Base-by-base conservation (phyloP, 192 early-diverging fungal species). In the Dimargaris xerosporica region DNA sequence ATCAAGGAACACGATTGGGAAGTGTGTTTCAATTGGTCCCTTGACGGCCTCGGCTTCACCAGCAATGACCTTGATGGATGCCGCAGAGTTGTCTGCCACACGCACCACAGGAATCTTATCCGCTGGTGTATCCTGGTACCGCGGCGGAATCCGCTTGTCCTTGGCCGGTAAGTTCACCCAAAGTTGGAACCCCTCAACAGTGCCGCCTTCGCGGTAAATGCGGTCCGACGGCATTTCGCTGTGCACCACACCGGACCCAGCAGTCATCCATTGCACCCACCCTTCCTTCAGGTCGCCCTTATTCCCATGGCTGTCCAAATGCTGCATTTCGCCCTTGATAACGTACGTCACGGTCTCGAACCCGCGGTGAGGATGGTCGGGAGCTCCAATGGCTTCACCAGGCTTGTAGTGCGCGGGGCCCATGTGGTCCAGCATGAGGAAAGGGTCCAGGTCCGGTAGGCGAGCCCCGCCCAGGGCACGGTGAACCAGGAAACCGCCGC, bases 391-490 rank as follows among this genome's bases (percentile, higher is more conserved):
- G 5, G 76, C 79, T 64, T 80, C 78, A 51, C 76, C 74, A 1
- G 80, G 80, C 13, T 55, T 72, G 42, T 81, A 81, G 62, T 66
- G n/a, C 31, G 65, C 68, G 0, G 76, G 76, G n/a, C 76, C 76
- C 62, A 75, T 63, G 52, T 77, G 73, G 69, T 96, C 93, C 39
- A 94, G 79, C 83, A 94, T 84, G 41, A 94, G 73, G 75, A 96
- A 94, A 5, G 93, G 93, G 65, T 96, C 93, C 44, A 91, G 78
- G 56, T 87, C 82, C 46, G 83, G 74, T 29, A 88, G 75, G 11
- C 73, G 61, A 48, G 65, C 73, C 0, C 77, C 82, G 19, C 86
- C 87, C 31, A 96, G 83, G 9, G 78, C 75, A 7, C 93, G 80
- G 42, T 86, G 85, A 19, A 96, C 90, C 34, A 73, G 76, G 29